Percentiles rank a stretch among this genome's conserved stretches.
Conservation (phyloP, 2,329 filamentous ascomycete species). For the Daldinia sp. region DNA sequence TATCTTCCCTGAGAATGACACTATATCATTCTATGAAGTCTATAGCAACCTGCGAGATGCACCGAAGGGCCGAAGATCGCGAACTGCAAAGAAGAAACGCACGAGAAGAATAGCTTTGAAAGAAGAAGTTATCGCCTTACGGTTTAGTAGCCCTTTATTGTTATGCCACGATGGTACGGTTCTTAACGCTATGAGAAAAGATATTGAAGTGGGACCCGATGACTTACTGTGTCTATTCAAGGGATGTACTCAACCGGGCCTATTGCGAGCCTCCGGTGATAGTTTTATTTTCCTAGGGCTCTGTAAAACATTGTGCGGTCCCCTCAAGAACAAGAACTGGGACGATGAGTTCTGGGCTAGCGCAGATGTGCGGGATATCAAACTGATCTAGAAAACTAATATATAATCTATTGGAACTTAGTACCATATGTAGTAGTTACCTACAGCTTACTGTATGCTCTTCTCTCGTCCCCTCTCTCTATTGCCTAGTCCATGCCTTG, state of each 20-base stretch:
- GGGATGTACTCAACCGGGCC: conserved; percentile 1
- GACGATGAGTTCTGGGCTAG: conserved; percentile 33
- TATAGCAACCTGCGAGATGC: conserved; percentile 8
- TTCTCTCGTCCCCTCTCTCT: no score
- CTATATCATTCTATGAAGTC: not conserved
- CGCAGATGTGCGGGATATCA: conserved; percentile 21
- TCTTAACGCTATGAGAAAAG: not conserved
- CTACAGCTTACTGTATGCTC: no score
- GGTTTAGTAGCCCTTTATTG: conserved; percentile 4
- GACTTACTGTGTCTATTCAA: conserved; percentile 39
- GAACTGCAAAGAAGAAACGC: not conserved
- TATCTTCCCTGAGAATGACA: not conserved
- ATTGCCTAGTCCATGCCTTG: no score
- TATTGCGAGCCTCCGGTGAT: conserved; percentile 26
- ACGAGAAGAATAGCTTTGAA: not conserved
- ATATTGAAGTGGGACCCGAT: conserved; percentile 3
- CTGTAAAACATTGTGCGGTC: conserved; percentile 20
- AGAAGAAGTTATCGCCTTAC: conserved; percentile 13
- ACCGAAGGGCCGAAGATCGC: not conserved
- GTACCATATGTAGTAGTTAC: no score
- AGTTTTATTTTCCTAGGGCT: conserved; percentile 22
- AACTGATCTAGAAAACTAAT: conserved; percentile 16
- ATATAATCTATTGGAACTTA: not conserved
- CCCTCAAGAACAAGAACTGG: conserved; percentile 17
- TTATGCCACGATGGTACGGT: conserved; percentile 35